Evolutionary conservation across 1,139 yeast species (phyloP).

Genomic region (Wickerhamomyces sp.): DNA sequence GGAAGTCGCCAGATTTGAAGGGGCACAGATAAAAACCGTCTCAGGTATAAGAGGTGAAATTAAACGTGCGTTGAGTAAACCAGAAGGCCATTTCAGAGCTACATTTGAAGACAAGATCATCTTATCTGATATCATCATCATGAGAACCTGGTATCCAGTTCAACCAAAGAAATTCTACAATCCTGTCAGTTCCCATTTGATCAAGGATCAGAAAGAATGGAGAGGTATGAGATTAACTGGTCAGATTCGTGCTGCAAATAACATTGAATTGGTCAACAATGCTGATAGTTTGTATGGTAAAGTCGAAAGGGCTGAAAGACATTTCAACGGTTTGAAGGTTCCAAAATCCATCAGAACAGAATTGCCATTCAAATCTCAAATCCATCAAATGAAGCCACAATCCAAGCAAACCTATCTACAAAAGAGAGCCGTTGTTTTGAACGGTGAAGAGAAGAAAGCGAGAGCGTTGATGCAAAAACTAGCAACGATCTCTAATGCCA

Average conservation of each 20-base stretch:
- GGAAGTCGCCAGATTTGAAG: slow-evolving; percentile 97
- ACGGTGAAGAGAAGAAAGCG: slow-evolving; percentile 92
- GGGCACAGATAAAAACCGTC: slow-evolving; percentile 93
- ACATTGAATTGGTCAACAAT: slow-evolving; percentile 60
- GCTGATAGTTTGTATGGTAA: slow-evolving; percentile 69
- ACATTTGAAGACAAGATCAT: slow-evolving; percentile 94
- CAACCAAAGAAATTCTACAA: slow-evolving; percentile 86
- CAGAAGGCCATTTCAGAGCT: slow-evolving; percentile 98
- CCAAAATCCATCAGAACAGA: slow-evolving; percentile 73
- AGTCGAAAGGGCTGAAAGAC: slow-evolving; percentile 81
- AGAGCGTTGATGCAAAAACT: slow-evolving; percentile 86
- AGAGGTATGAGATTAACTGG: slow-evolving; percentile 96
- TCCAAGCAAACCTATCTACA: slow-evolving; percentile 77
- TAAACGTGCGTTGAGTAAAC: slow-evolving; percentile 87
- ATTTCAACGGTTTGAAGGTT: slow-evolving; percentile 80
- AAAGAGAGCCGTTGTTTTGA: slow-evolving; percentile 90
- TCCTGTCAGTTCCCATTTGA: slow-evolving; percentile 87
- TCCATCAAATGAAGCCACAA: slow-evolving; percentile 83
- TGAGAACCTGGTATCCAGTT: slow-evolving; percentile 97
- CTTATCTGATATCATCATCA: slow-evolving; percentile 80
- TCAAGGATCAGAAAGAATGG: slow-evolving; percentile 80
- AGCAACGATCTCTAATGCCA: slow-evolving; percentile 77
- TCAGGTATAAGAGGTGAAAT: slow-evolving; percentile 98
- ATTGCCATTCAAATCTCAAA: slow-evolving; percentile 89
- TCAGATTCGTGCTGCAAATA: slow-evolving; percentile 75